A percentile compares a stretch with the other conserved stretches of the same genome.
phyloP scores from a whole-genome alignment of 2,329 filamentous ascomycete genomes.

The Aureobasidium sp. region DNA sequence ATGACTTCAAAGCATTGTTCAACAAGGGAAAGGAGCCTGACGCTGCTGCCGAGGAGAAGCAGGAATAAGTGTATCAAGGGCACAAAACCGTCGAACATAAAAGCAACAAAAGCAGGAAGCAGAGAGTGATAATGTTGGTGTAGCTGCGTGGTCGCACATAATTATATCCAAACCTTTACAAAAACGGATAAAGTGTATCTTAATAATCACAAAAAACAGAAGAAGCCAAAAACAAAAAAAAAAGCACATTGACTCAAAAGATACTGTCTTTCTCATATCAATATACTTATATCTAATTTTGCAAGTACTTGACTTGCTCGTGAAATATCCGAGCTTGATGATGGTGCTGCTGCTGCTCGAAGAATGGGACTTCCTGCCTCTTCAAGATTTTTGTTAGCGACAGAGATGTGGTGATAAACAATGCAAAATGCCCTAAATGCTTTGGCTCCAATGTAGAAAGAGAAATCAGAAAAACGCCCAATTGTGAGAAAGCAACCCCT shows the following conservation, averaged over 20 bases:
- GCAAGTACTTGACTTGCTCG: not conserved
- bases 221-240: not conserved
- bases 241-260: not conserved
- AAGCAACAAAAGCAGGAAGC: not conserved
- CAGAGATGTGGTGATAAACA: not conserved
- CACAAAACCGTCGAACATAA: not conserved
- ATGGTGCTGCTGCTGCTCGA: not conserved
- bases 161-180: not conserved
- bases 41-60: not conserved
- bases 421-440: not conserved
- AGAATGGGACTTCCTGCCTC: not conserved
- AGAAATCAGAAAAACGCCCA: not conserved
- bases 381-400: not conserved
- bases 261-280: not conserved
- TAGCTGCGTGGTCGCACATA: not conserved
- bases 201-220: not conserved
- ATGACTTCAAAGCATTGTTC: conserved; percentile 51
- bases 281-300: not conserved
- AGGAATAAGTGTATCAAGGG: not conserved
- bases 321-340: not conserved
- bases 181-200: not conserved
- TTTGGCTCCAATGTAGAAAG: not conserved
- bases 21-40: conserved; percentile 32
- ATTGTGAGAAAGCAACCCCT: not conserved
- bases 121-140: not conserved